Evolutionary conservation across 176 grass and related monocot species (phyloP).

Genomic region (Musa troglodytarum): DNA sequence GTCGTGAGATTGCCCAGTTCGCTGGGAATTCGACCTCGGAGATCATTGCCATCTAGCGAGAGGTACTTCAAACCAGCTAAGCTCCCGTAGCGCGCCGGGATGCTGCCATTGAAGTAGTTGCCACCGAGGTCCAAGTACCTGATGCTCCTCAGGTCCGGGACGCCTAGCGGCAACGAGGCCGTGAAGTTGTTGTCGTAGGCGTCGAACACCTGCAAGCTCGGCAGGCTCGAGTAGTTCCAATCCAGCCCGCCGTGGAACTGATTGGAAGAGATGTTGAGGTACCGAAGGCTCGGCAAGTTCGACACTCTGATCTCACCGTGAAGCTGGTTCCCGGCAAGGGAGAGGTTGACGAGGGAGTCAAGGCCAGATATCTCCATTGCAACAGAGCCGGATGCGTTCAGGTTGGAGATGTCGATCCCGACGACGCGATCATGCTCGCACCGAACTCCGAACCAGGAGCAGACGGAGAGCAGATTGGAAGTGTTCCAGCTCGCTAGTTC

Average conservation of each 20-base stretch:
- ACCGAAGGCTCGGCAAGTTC: constrained; percentile 34
- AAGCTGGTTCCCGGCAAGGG: constrained; percentile 58
- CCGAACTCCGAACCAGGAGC: constrained; percentile 58
- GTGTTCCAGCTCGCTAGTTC: constrained; percentile 40
- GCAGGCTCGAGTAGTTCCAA: constrained; percentile 51
- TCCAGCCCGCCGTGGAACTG: constrained; percentile 47
- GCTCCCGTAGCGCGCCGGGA: constrained; percentile 48
- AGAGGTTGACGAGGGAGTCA: constrained; percentile 40
- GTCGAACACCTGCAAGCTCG: constrained; percentile 61
- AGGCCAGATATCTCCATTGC: constrained; percentile 22
- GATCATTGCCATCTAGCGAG: constrained; percentile 76
- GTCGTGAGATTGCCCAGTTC: constrained; percentile 60
- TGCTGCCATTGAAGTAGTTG: constrained; percentile 62
- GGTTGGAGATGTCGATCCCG: constrained; percentile 43
- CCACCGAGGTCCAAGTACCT: constrained; percentile 77
- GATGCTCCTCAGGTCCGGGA: constrained; percentile 33
- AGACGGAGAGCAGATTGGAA: constrained; percentile 37
- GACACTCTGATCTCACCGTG: constrained; percentile 29
- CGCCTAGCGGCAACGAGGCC: constrained; percentile 38
- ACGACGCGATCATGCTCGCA: constrained; percentile 51
- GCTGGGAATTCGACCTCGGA: constrained; percentile 46
- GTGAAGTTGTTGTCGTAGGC: constrained; percentile 96
- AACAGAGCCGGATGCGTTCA: constrained; percentile 57
- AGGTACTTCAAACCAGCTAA: constrained; percentile 66
- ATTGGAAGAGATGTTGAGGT: constrained; percentile 60